Evolutionary conservation across 331 rosid genomes (phyloP).

Genomic region (Quercus lobata): DNA sequence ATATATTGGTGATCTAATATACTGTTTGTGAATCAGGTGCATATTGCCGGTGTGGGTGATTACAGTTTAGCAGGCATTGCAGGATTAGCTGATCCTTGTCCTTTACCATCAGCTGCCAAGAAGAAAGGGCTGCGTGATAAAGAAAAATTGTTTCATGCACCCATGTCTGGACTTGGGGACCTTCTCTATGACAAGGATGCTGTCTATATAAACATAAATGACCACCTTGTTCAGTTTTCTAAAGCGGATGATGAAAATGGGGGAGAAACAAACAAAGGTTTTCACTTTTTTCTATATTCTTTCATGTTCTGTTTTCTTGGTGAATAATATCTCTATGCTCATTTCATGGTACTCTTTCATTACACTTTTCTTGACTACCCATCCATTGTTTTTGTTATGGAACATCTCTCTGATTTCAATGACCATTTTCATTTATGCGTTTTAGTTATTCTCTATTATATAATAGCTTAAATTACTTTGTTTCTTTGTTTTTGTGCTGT

Average conservation of each 20-base stretch:
- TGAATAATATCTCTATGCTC: slow-evolving; percentile 4
- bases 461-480: no score
- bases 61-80: slow-evolving; percentile 53
- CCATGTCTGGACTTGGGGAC: slow-evolving; percentile 98
- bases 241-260: slow-evolving; percentile 55
- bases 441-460: background rate
- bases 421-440: background rate
- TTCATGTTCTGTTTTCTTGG: slow-evolving; percentile 5
- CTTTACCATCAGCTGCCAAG: slow-evolving; percentile 97
- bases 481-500: no score
- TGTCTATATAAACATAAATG: slow-evolving; percentile 82
- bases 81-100: slow-evolving; percentile 85
- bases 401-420: background rate
- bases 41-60: slow-evolving; percentile 97
- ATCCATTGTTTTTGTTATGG: background rate
- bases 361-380: background rate
- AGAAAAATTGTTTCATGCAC: slow-evolving; percentile 87
- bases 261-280: slow-evolving; percentile 53
- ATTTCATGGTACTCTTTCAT: slow-evolving; percentile 1
- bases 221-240: slow-evolving; percentile 80
- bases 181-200: slow-evolving; percentile 95
- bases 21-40: slow-evolving; percentile 60
- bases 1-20: slow-evolving; percentile 16
- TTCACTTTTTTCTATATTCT: slow-evolving; percentile 3
- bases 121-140: slow-evolving; percentile 95